These are phyloP conservation scores for Ceratocystiopsis brevicomis DNA, from an alignment of 2,329 filamentous ascomycete species.

Conservation along the genomic window DNA sequence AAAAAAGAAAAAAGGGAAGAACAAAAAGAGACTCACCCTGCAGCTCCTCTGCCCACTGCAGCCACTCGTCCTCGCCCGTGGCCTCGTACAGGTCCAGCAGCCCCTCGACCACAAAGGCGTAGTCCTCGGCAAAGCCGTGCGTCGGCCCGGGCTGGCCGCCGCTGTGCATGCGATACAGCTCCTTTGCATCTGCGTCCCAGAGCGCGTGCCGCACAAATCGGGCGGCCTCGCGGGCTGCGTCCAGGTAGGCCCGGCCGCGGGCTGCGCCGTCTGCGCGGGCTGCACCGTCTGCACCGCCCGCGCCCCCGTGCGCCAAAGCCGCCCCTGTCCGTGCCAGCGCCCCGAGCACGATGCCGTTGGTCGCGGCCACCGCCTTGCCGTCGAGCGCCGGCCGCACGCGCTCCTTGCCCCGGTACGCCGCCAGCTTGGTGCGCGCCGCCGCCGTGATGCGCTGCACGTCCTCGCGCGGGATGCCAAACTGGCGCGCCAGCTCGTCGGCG, in stretches of 20 bases:
- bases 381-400: constrained; percentile 63
- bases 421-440: constrained; percentile 47
- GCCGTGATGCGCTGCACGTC: constrained; percentile 51
- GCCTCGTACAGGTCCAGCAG: constrained; percentile 70
- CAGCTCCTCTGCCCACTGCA: constrained; percentile 64
- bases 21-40: constrained; percentile 37
- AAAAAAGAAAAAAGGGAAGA: no score
- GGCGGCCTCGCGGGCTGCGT: constrained; percentile 48
- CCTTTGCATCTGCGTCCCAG: constrained; percentile 43
- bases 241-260: constrained; percentile 28
- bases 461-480: constrained; percentile 52
- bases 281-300: no score
- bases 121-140: constrained; percentile 78
- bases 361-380: constrained; percentile 70
- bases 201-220: constrained; percentile 54
- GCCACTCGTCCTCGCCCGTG: constrained; percentile 52
- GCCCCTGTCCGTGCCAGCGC: constrained; percentile 60
- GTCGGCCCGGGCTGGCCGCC: constrained; percentile 43
- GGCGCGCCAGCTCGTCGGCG: constrained; percentile 47
- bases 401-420: constrained; percentile 51
- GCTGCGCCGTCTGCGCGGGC: no score
- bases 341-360: constrained; percentile 77
- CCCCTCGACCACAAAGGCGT: constrained; percentile 71
- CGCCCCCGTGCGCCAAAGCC: constrained; percentile 31
- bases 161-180: constrained; percentile 57